A percentile compares a stretch with the other conserved stretches of the same genome.
phyloP scores from a whole-genome alignment of 148 eudicot species.

The Cornus controversa region DNA sequence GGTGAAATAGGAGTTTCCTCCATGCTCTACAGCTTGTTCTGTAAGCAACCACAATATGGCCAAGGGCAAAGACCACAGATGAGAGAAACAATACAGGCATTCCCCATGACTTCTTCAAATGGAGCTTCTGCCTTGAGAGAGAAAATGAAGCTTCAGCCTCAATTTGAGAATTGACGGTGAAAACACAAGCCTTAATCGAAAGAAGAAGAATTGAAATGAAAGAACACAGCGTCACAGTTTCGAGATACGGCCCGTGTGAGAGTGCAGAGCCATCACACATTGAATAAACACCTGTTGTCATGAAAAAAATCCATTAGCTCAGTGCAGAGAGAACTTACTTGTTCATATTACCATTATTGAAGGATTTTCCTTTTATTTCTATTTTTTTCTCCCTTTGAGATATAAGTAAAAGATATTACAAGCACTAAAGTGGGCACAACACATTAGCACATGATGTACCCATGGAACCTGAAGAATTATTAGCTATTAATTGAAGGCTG shows the following conservation, averaged over 20 bases:
- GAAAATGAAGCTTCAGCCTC: conserved; percentile 82
- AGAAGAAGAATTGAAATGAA: conserved; percentile 70
- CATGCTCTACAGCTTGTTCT: conserved; percentile 91
- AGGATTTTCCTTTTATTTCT: too few relatives aligned
- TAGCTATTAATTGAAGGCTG: too few relatives aligned
- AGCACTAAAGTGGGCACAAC: too few relatives aligned
- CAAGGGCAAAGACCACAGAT: conserved; percentile 94
- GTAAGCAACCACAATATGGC: conserved; percentile 92
- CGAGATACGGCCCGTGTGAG: conserved; percentile 91
- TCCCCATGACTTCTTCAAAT: conserved; percentile 96
- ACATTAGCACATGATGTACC: too few relatives aligned
- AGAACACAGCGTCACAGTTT: conserved; percentile 81
- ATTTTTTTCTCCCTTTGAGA: too few relatives aligned
- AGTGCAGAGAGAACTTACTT: background rate
- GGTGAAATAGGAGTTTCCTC: conserved; percentile 81
- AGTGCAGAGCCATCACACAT: conserved; percentile 84
- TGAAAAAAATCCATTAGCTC: conserved; percentile 11
- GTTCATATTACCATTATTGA: too few relatives aligned
- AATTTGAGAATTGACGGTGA: conserved; percentile 78
- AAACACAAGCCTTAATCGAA: conserved; percentile 84
- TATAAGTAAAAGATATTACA: too few relatives aligned
- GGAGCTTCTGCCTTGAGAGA: conserved; percentile 69
- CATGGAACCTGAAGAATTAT: background rate
- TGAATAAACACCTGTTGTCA: conserved; percentile 70
- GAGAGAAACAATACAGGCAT: conserved; percentile 98